These are phyloP conservation scores for Lactarius trivialis DNA, from an alignment of 768 basidiomycete genomes.

Conservation along the genomic window DNA sequence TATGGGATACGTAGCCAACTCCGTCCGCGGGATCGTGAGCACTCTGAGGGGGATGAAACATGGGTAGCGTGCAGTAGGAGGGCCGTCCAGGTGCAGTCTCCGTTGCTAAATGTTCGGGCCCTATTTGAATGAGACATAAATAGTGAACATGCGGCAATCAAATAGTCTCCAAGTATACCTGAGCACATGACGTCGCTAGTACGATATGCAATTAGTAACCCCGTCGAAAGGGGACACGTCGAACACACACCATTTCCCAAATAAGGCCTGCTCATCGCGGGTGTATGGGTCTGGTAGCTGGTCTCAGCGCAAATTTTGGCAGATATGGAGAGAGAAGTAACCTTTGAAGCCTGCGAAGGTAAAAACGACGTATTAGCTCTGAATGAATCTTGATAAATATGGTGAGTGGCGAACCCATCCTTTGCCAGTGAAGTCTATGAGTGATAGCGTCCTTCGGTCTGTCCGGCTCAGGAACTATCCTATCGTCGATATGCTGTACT, in stretches of 20 bases:
- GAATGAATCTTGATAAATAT: neutral
- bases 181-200: conserved; percentile 48
- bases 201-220: neutral
- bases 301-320: neutral
- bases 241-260: conserved; percentile 44
- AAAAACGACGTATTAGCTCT: neutral
- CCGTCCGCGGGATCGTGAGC: conserved; percentile 28
- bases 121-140: conserved; percentile 27
- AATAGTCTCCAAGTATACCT: conserved; percentile 29
- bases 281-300: conserved; percentile 48
- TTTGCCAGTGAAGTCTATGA: conserved; percentile 50
- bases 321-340: conserved; percentile 11
- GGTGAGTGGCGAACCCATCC: conserved; percentile 38
- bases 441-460: conserved; percentile 48
- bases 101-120: conserved; percentile 40
- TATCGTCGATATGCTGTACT: conserved; percentile 38
- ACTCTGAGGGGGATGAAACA: conserved; percentile 41
- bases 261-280: conserved; percentile 45
- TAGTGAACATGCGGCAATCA: neutral
- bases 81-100: conserved; percentile 33
- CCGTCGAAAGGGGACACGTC: neutral
- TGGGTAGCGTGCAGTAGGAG: conserved; percentile 48
- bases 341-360: conserved; percentile 50
- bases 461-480: conserved; percentile 41
- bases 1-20: conserved; percentile 44